Percentiles rank a stretch among this genome's conserved stretches.
Evolutionary conservation across 352 stramenopile species (phyloP).

Genomic region (Globisporangium splendens): DNA sequence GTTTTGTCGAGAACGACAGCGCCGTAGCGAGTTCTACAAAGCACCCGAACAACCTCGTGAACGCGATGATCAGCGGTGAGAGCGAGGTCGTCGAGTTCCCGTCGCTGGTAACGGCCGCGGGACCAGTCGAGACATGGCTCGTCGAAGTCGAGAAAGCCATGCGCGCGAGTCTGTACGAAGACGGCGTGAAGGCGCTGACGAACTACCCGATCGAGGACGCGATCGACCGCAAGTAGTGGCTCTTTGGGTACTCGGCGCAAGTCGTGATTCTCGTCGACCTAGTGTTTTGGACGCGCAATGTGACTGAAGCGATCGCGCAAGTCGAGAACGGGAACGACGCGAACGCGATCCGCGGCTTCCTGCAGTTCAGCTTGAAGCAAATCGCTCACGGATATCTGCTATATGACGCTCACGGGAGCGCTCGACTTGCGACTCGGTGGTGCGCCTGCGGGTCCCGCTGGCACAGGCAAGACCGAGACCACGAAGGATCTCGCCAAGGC

Average conservation of each 20-base stretch:
- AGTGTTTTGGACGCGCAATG: slow-evolving; percentile 89
- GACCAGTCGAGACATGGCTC: slow-evolving; percentile 86
- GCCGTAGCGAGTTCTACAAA: slow-evolving; percentile 13
- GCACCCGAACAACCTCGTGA: slow-evolving; percentile 40
- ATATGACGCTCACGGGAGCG: slow-evolving; percentile 95
- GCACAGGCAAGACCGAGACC: slow-evolving; percentile 94
- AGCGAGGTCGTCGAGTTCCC: slow-evolving; percentile 84
- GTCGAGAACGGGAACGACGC: slow-evolving; percentile 66
- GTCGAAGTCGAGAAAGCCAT: slow-evolving; percentile 88
- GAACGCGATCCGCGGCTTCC: slow-evolving; percentile 74
- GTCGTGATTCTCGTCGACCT: slow-evolving; percentile 90
- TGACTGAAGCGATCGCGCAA: slow-evolving; percentile 74
- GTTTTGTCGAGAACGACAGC: slow-evolving; percentile 55
- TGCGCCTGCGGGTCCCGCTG: slow-evolving; percentile 89
- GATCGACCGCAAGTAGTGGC: slow-evolving; percentile 87
- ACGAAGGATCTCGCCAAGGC: slow-evolving; percentile 94
- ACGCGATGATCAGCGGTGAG: slow-evolving; percentile 83
- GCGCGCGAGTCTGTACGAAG: slow-evolving; percentile 82
- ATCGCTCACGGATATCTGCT: slow-evolving; percentile 89
- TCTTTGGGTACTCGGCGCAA: slow-evolving; percentile 87
- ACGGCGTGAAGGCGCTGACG: slow-evolving; percentile 76
- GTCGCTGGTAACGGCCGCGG: slow-evolving; percentile 69
- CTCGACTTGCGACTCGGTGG: slow-evolving; percentile 91
- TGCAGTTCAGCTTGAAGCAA: slow-evolving; percentile 88
- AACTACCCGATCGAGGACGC: slow-evolving; percentile 87